phyloP scores from a whole-genome alignment of 2,329 filamentous ascomycete genomes.

The Exophiala lecanii-corni region DNA sequence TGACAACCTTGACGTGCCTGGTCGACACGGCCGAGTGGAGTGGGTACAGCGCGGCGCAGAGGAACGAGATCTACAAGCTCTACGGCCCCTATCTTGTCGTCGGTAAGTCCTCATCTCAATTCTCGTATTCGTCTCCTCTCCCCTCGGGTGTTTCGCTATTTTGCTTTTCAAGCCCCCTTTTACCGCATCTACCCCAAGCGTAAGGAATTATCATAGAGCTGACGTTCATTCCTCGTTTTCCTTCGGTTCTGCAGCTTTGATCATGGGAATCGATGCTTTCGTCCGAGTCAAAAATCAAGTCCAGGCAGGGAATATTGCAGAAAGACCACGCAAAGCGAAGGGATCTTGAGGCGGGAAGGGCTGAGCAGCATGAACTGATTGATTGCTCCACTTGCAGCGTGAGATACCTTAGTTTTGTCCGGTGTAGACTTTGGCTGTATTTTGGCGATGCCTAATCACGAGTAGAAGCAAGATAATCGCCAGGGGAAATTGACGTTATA shows the following conservation, averaged over 20 bases:
- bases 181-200: too few species aligned
- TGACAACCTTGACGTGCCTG: constrained; percentile 61
- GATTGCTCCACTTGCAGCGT: too few species aligned
- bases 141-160: too few species aligned
- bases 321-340: too few species aligned
- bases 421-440: too few species aligned
- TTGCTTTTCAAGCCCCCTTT: too few species aligned
- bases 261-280: constrained; percentile 38
- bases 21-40: constrained; percentile 57
- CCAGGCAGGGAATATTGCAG: background rate
- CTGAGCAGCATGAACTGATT: background rate
- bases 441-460: too few species aligned
- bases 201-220: too few species aligned
- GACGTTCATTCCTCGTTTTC: background rate
- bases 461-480: too few species aligned
- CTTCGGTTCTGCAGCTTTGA: constrained; percentile 29
- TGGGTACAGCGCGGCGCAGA: constrained; percentile 42
- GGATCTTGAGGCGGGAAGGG: background rate
- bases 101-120: constrained; percentile 47
- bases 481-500: too few species aligned
- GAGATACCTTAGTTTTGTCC: too few species aligned
- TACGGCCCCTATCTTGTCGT: constrained; percentile 56
- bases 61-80: constrained; percentile 46
- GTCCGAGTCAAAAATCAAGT: constrained; percentile 28
- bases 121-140: too few species aligned